Evolutionary conservation across 2,329 filamentous ascomycete genomes (phyloP), one percentile per base, ranked within the genome.

Genomic region (Chaetomiaceae sp.): DNA sequence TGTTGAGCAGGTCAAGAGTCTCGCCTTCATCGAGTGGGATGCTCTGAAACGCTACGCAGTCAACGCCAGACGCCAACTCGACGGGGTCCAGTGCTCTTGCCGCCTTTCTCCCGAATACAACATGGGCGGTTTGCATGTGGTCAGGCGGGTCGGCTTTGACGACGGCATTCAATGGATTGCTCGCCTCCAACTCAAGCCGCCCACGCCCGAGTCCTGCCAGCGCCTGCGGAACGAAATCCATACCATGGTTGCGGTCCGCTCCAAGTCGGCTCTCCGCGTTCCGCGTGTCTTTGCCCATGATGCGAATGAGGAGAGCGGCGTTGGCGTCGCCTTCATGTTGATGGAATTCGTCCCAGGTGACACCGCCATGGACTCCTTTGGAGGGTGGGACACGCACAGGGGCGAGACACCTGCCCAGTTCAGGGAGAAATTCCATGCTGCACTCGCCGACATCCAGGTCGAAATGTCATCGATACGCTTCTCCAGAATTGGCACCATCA

Each of bases 381-480:
- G 31, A 17, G 43, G 31, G 2, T 35, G n/a, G 12, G 43, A 25
- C 19, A 19, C 14, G 4, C 43, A 45, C 43, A 35, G 10, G n/a
- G 43, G 43, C 19, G 19, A 23, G 16, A 45, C 27, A 4, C 41
- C 27, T n/a, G 23, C 41, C 3, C 41, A 33, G 41, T 45, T 37
- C 30, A 27, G 7, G 30, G 31, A 37, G 13, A 45, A 45, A 16
- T 37, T 45, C 21, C 9, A 37, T 14, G 43, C 43, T 3, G 30
- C 13, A 3, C 30, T 37, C 3, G 33, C 43, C 4, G 31, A 45
- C 9, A 45, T 45, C 10, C 43, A 45, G 48, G 57, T 56, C 16
- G 47, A 58, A 42, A 50, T 58, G 35, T 21, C 57, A 4, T 51
- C 55, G 1, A 25, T 57, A 9, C 54, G 59, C 25, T 52, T 61